Conservation (phyloP, 345 rosid genomes). For the Populus simonii region DNA sequence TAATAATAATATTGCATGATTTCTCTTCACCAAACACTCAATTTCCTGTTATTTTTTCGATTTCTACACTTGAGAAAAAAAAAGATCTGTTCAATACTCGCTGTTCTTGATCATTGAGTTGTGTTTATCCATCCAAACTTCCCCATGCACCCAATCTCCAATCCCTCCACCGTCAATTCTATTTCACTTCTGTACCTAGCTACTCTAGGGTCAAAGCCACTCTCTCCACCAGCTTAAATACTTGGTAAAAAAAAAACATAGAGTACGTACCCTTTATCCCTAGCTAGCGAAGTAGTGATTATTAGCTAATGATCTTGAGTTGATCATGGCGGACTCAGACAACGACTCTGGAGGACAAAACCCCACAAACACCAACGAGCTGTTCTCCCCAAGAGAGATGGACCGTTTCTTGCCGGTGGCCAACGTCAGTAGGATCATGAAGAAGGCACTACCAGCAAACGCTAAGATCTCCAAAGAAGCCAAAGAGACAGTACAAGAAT, state of each 20-base stretch:
- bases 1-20: no score
- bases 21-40: no score
- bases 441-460: constrained; percentile 22
- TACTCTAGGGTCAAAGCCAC: neutral
- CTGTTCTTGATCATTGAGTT: no score
- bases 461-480: constrained; percentile 28
- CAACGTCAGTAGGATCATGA: constrained; percentile 28
- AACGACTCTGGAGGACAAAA: constrained; percentile 21
- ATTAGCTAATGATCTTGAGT: neutral
- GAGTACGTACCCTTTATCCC: neutral
- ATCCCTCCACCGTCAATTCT: neutral
- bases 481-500: constrained; percentile 24
- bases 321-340: constrained; percentile 22
- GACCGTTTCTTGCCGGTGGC: constrained; percentile 24
- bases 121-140: no score
- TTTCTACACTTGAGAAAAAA: no score
- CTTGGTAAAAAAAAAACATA: neutral
- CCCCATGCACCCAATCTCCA: neutral
- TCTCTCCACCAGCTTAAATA: neutral
- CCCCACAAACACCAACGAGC: neutral
- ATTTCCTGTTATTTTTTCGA: no score
- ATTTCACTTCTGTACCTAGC: neutral
- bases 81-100: no score
- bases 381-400: constrained; percentile 10
- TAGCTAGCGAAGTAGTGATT: neutral